These are phyloP conservation scores for Vachellia collinsii DNA, from an alignment of 306 rosid species.

Conservation along the genomic window DNA sequence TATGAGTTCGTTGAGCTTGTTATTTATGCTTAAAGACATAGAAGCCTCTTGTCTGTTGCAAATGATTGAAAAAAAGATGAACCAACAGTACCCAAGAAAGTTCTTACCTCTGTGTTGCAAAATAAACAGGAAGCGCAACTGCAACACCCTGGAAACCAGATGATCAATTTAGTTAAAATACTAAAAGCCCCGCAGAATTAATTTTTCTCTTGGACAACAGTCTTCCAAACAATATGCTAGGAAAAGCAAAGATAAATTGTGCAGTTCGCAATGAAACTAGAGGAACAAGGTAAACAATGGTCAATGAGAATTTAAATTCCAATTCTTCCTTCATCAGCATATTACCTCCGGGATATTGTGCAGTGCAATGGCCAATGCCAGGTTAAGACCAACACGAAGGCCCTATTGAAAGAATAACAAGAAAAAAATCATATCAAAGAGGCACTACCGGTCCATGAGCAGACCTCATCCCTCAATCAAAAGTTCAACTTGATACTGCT, in stretches of 20 bases:
- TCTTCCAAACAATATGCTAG: background rate
- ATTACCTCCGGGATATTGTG: slow-evolving; percentile 99
- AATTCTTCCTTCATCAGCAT: background rate
- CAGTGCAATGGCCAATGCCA: slow-evolving; percentile 97
- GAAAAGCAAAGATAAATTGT: background rate
- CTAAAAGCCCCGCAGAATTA: background rate
- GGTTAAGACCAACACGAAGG: slow-evolving; percentile 91
- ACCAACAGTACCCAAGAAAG: slow-evolving; percentile 23
- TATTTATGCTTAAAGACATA: slow-evolving; percentile 7
- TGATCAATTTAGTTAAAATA: slow-evolving; percentile 33
- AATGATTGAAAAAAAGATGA: slow-evolving; percentile 28
- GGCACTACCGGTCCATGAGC: slow-evolving; percentile 23
- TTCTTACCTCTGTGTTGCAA: slow-evolving; percentile 89
- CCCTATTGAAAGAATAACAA: slow-evolving; percentile 60
- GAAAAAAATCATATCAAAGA: slow-evolving; percentile 38
- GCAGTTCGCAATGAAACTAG: too few species aligned
- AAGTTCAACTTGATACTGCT: slow-evolving; percentile 14
- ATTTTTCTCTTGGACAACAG: background rate
- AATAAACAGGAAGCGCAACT: slow-evolving; percentile 96
- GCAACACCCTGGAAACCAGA: slow-evolving; percentile 78
- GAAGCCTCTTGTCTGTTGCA: slow-evolving; percentile 24
- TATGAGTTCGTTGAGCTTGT: slow-evolving; percentile 8
- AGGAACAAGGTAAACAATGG: too few species aligned
- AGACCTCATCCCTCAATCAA: slow-evolving; percentile 9
- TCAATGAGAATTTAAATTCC: too few species aligned